Evolutionary conservation across 1,284 basidiomycete species (phyloP).

Genomic region (Cutaneotrichosporon spelunceum): DNA sequence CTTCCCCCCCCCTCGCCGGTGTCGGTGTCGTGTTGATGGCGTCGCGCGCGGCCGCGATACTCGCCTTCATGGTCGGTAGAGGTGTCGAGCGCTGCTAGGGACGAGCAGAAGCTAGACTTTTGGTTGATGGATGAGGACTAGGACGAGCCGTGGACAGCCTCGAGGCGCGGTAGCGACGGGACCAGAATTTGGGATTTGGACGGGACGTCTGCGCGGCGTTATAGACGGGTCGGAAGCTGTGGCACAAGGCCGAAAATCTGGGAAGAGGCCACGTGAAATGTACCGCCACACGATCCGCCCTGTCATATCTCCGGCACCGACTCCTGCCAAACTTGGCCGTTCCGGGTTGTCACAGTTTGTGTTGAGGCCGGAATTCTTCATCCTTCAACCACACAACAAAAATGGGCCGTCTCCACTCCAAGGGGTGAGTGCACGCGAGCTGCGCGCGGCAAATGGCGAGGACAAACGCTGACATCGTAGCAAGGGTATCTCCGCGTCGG

Average conservation of each 20-base stretch:
- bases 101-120: conserved; percentile 10
- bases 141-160: background rate
- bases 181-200: background rate
- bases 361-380: background rate
- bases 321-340: background rate
- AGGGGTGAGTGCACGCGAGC: background rate
- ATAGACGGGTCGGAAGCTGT: too few species aligned
- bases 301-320: background rate
- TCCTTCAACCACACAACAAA: conserved; percentile 16
- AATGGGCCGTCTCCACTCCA: conserved; percentile 18
- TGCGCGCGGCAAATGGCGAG: background rate
- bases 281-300: too few species aligned
- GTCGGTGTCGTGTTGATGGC: conserved; percentile 6
- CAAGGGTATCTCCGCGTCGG: conserved; percentile 98
- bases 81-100: conserved; percentile 9
- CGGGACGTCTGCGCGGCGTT: too few species aligned
- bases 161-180: background rate
- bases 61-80: conserved; percentile 8
- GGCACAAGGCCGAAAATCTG: too few species aligned
- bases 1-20: background rate
- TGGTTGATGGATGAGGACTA: conserved; percentile 11
- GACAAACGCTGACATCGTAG: conserved; percentile 36
- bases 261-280: too few species aligned
- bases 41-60: conserved; percentile 2
- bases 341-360: background rate